Evolutionary conservation across 2,329 filamentous ascomycete genomes (phyloP).

Genomic region (Fusarium sp.): DNA sequence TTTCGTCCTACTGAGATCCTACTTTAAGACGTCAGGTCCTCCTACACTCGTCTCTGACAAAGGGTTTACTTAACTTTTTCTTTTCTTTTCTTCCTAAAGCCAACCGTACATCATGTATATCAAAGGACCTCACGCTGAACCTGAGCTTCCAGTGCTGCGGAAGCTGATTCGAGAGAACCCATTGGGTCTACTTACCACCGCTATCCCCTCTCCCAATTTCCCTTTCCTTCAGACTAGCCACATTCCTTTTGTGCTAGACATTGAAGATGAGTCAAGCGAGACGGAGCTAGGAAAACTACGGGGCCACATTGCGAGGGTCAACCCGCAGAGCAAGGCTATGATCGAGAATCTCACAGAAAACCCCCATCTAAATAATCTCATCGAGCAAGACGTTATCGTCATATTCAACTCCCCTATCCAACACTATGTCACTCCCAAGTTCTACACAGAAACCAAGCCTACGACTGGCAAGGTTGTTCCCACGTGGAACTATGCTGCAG

Average conservation of each 20-base stretch:
- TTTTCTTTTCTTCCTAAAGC: no score
- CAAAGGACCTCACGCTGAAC: slow-evolving; percentile 63
- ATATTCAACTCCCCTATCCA: slow-evolving; percentile 69
- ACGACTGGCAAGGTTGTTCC: slow-evolving; percentile 73
- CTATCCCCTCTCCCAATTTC: slow-evolving; percentile 61
- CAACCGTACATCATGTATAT: slow-evolving; percentile 65
- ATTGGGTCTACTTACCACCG: slow-evolving; percentile 71
- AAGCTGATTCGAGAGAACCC: slow-evolving; percentile 69
- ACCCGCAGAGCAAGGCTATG: slow-evolving; percentile 72
- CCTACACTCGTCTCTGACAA: no score
- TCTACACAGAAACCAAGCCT: slow-evolving; percentile 74
- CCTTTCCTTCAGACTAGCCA: slow-evolving; percentile 68
- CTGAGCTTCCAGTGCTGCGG: slow-evolving; percentile 59
- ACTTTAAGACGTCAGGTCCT: not conserved
- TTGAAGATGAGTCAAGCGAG: slow-evolving; percentile 54
- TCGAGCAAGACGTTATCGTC: slow-evolving; percentile 68
- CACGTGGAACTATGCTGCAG: slow-evolving; percentile 77
- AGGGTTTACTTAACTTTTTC: no score
- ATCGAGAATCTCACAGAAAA: slow-evolving; percentile 55
- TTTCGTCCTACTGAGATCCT: no score
- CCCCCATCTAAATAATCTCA: slow-evolving; percentile 38
- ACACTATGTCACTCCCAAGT: slow-evolving; percentile 75
- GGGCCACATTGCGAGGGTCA: slow-evolving; percentile 70
- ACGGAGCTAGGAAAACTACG: slow-evolving; percentile 60
- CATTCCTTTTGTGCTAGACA: slow-evolving; percentile 69